Conservation (phyloP, 805 yeast species). For the Dipodascopsis tothii region DNA sequence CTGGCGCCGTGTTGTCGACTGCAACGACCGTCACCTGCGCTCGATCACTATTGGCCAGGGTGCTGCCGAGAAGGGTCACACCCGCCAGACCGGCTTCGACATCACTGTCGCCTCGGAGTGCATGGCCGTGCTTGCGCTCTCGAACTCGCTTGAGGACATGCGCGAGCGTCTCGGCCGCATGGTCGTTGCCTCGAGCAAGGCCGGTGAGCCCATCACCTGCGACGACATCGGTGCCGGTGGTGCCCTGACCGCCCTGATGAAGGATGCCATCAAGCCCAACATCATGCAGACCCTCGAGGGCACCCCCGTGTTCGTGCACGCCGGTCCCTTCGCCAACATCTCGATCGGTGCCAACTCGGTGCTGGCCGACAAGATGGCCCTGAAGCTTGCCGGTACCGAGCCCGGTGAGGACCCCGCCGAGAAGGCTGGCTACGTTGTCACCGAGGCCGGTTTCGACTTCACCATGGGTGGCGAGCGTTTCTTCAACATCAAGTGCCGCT, state of each 20-base stretch:
- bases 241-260: constrained; percentile 86
- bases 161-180: constrained; percentile 79
- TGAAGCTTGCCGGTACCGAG: constrained; percentile 74
- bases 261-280: constrained; percentile 94
- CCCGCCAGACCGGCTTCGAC: constrained; percentile 86
- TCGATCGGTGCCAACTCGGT: constrained; percentile 95
- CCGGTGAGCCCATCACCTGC: constrained; percentile 80
- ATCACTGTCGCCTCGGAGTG: constrained; percentile 93
- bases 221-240: constrained; percentile 96
- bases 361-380: constrained; percentile 84
- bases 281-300: constrained; percentile 97
- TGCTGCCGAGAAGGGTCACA: constrained; percentile 82
- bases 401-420: constrained; percentile 35
- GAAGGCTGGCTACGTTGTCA: constrained; percentile 71
- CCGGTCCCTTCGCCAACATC: constrained; percentile 96
- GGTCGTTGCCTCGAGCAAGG: constrained; percentile 73
- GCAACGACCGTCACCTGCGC: constrained; percentile 85
- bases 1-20: constrained; percentile 88
- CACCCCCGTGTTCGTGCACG: constrained; percentile 94
- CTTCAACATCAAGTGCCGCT: constrained; percentile 89
- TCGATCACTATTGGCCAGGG: constrained; percentile 87
- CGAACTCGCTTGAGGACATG: constrained; percentile 72
- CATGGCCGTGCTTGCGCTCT: constrained; percentile 89
- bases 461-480: constrained; percentile 99
- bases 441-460: constrained; percentile 98